Conservation (phyloP, 306 rosid genomes). For the Quercus agrifolia region DNA sequence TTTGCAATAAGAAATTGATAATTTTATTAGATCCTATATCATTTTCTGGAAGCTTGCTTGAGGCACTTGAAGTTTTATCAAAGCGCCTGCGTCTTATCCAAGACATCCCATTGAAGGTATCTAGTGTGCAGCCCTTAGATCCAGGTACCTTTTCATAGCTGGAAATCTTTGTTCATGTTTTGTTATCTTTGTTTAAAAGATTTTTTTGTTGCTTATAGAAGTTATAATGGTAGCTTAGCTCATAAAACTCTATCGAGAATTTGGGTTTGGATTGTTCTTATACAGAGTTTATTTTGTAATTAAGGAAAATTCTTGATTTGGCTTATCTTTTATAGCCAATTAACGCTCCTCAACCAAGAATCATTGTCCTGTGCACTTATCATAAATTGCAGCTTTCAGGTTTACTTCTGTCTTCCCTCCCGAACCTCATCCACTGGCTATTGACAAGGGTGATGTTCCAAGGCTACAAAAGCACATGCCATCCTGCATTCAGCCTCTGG, state of each 20-base stretch:
- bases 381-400: conserved; percentile 68
- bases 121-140: too few species aligned
- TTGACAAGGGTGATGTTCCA: conserved; percentile 44
- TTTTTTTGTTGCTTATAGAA: neutral
- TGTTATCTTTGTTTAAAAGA: conserved; percentile 1
- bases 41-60: conserved; percentile 62
- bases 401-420: conserved; percentile 89
- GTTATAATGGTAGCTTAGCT: neutral
- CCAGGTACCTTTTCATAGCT: too few species aligned
- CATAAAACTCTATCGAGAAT: neutral
- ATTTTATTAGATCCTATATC: conserved; percentile 63
- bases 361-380: conserved; percentile 20
- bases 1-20: conserved; percentile 11
- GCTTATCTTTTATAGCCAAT: neutral
- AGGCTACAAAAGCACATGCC: conserved; percentile 45
- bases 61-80: conserved; percentile 66
- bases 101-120: too few species aligned
- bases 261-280: neutral
- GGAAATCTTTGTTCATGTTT: too few species aligned
- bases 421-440: conserved; percentile 75
- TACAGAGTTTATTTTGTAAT: neutral
- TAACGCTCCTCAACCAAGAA: neutral
- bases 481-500: conserved; percentile 78
- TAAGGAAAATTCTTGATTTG: neutral
- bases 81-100: conserved; percentile 52